Percentiles rank a stretch among this genome's conserved stretches.
phyloP scores from a whole-genome alignment of 2,329 filamentous ascomycete genomes.

The Exophiala bonariae region DNA sequence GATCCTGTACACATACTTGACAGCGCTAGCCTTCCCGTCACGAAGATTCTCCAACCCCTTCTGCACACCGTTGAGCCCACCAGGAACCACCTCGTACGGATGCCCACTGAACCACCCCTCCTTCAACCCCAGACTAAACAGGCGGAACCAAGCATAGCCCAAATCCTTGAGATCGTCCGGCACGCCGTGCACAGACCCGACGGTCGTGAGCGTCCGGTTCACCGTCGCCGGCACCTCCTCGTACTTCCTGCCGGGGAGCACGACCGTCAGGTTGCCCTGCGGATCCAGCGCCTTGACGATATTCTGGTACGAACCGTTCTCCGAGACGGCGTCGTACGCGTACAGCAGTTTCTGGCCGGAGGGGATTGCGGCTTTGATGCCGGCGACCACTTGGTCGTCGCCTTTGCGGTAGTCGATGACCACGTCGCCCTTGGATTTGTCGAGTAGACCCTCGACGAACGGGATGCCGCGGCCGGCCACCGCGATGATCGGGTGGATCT shows the following conservation, averaged over 20 bases:
- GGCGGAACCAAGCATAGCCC: slow-evolving; percentile 46
- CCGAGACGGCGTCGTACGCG: slow-evolving; percentile 60
- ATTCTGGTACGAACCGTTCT: slow-evolving; percentile 51
- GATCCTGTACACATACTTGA: slow-evolving; percentile 65
- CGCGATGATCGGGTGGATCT: slow-evolving; percentile 63
- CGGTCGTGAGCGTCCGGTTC: slow-evolving; percentile 18
- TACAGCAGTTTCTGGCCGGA: slow-evolving; percentile 46
- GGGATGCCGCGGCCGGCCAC: slow-evolving; percentile 55
- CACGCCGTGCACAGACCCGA: slow-evolving; percentile 22
- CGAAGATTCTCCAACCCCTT: slow-evolving; percentile 56
- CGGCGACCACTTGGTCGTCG: slow-evolving; percentile 50
- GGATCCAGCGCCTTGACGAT: slow-evolving; percentile 45
- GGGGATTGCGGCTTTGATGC: slow-evolving; percentile 45
- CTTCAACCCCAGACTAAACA: slow-evolving; percentile 46
- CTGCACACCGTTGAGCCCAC: slow-evolving; percentile 57
- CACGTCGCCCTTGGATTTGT: slow-evolving; percentile 54
- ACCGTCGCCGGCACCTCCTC: slow-evolving; percentile 22
- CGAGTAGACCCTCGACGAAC: slow-evolving; percentile 56
- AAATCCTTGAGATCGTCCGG: slow-evolving; percentile 37
- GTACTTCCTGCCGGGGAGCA: slow-evolving; percentile 21
- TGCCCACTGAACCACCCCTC: slow-evolving; percentile 53
- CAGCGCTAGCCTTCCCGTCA: slow-evolving; percentile 60
- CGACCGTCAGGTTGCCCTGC: slow-evolving; percentile 20
- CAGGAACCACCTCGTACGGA: slow-evolving; percentile 51
- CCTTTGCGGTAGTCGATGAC: slow-evolving; percentile 63